phyloP scores from a whole-genome alignment of 106 monocot species.

The Platanthera guangdongensis region DNA sequence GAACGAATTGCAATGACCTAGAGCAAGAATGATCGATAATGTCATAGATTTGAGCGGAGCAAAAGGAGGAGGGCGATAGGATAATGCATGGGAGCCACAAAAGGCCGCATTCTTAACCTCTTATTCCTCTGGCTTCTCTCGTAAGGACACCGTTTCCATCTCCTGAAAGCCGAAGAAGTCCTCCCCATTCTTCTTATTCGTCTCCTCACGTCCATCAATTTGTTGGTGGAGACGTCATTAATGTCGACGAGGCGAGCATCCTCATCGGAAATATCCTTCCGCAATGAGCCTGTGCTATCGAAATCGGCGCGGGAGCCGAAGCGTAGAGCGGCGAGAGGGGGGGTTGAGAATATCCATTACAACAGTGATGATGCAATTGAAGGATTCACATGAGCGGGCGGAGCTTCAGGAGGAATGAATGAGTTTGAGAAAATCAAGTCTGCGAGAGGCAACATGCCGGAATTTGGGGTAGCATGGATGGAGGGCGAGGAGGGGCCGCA shows the following conservation, averaged over 20 bases:
- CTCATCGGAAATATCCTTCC: constrained; percentile 53
- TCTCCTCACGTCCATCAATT: constrained; percentile 3
- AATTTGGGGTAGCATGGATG: constrained; percentile 2
- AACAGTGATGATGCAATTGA: not conserved
- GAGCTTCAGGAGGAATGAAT: constrained; percentile 1
- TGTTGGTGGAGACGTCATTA: constrained; percentile 38
- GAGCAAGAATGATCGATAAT: no score
- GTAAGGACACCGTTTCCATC: no score
- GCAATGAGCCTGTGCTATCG: constrained; percentile 28
- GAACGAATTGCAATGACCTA: no score
- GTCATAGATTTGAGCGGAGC: no score
- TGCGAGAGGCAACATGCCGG: not conserved
- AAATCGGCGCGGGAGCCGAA: constrained; percentile 39
- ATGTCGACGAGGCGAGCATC: constrained; percentile 60
- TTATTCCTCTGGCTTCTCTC: no score
- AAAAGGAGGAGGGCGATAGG: no score
- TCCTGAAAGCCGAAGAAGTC: no score
- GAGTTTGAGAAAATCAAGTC: constrained; percentile 3
- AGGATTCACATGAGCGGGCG: not conserved
- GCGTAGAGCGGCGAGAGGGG: constrained; percentile 4
- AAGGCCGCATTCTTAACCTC: no score
- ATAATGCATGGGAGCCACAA: no score
- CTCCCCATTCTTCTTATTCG: no score
- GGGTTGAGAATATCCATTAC: not conserved
- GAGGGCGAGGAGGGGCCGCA: constrained; percentile 16